Percentiles rank a stretch among this genome's conserved stretches.
Evolutionary conservation across 2,329 filamentous ascomycete species (phyloP).

Genomic region (Chalaropsis thielavioides): DNA sequence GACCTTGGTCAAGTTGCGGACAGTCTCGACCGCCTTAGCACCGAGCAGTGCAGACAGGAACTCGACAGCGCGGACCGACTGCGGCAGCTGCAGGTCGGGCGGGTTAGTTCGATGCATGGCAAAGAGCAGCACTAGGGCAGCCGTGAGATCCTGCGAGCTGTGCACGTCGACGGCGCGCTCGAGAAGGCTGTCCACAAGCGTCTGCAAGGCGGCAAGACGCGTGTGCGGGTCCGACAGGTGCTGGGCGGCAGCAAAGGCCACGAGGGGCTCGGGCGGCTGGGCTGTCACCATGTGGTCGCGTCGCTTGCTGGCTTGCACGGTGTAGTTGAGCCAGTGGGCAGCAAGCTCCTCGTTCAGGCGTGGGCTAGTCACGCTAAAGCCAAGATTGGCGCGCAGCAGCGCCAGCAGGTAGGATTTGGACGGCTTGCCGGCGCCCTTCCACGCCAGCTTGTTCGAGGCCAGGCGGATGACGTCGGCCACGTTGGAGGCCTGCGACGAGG

Average conservation of each 20-base stretch:
- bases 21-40: neutral
- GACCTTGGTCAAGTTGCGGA: neutral
- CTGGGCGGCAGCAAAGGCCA: slow-evolving; percentile 12
- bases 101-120: slow-evolving; percentile 8
- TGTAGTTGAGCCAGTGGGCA: slow-evolving; percentile 14
- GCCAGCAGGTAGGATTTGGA: slow-evolving; percentile 10
- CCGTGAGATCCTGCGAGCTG: slow-evolving; percentile 11
- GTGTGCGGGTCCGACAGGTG: slow-evolving; percentile 9
- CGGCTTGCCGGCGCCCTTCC: slow-evolving; percentile 2
- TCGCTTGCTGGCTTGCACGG: slow-evolving; percentile 3
- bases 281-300: slow-evolving; percentile 12
- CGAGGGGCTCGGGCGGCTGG: slow-evolving; percentile 14
- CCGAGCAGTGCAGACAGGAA: slow-evolving; percentile 9
- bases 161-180: slow-evolving; percentile 5
- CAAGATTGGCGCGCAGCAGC: slow-evolving; percentile 3
- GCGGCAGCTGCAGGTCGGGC: slow-evolving; percentile 1
- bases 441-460: slow-evolving; percentile 11
- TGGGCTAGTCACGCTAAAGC: slow-evolving; percentile 7
- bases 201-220: slow-evolving; percentile 5
- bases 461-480: slow-evolving; percentile 11
- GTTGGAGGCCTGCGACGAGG: slow-evolving; percentile 8
- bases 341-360: slow-evolving; percentile 11
- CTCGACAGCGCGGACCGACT: neutral
- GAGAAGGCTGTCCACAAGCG: slow-evolving; percentile 4
- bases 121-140: slow-evolving; percentile 11